Conservation (phyloP, 305 asterid species). For the Fraxinus nigra region DNA sequence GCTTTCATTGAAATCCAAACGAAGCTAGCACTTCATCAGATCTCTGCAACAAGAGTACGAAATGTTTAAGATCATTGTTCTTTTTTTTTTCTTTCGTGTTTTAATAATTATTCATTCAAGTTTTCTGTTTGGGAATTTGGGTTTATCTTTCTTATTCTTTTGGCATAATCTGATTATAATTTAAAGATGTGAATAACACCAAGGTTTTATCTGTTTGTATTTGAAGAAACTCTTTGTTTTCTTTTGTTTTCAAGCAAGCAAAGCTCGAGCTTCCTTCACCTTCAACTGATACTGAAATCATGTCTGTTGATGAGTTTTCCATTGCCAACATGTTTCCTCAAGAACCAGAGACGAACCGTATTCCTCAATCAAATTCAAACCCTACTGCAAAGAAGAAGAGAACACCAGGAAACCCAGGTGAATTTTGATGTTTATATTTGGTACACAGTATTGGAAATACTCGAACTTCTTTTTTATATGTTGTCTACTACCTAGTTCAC, state of each 20-base stretch:
- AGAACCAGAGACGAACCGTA: constrained; percentile 57
- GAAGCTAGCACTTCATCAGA: constrained; percentile 27
- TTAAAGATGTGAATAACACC: constrained; percentile 40
- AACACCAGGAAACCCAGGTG: constrained; percentile 88
- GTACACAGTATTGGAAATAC: background rate
- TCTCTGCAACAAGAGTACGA: constrained; percentile 27
- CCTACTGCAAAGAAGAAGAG: constrained; percentile 61
- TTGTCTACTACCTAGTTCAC: background rate
- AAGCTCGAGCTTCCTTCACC: background rate
- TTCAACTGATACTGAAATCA: constrained; percentile 36
- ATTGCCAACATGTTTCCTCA: constrained; percentile 34
- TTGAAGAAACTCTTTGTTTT: constrained; percentile 14
- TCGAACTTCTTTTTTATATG: background rate
- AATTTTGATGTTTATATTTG: background rate
- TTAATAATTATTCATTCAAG: background rate
- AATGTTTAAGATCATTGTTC: background rate
- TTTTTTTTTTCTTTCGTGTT: constrained; percentile 20
- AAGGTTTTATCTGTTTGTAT: constrained; percentile 50
- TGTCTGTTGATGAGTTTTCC: constrained; percentile 72
- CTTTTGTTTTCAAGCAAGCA: constrained; percentile 42
- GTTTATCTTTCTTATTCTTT: constrained; percentile 32
- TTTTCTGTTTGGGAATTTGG: constrained; percentile 7
- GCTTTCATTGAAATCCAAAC: constrained; percentile 50
- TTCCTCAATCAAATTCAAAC: constrained; percentile 42
- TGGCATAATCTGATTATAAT: constrained; percentile 28